Conservation (phyloP, 169 alveolate species). For the Eimeria praecox region DNA sequence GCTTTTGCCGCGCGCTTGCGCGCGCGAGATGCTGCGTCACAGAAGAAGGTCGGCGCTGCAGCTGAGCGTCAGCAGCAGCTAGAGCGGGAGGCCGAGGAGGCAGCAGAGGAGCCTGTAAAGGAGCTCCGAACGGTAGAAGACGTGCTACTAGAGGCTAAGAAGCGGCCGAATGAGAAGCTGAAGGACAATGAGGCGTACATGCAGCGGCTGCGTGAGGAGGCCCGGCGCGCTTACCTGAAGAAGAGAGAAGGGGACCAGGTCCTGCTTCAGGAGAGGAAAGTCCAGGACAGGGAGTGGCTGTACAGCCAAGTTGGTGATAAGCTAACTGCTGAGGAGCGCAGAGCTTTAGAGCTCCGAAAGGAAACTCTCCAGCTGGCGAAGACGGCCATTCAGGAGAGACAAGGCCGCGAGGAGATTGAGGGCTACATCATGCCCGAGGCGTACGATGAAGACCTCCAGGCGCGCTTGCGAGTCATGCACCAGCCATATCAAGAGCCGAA, state of each 20-base stretch:
- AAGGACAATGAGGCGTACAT: constrained; percentile 70
- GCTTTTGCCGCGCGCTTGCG: constrained; percentile 62
- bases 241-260: constrained; percentile 95
- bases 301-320: constrained; percentile 86
- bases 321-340: constrained; percentile 90
- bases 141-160: constrained; percentile 77
- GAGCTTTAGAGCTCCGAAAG: constrained; percentile 91
- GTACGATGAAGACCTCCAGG: constrained; percentile 81
- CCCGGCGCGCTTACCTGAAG: constrained; percentile 96
- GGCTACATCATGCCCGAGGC: constrained; percentile 83
- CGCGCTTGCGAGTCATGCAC: constrained; percentile 79
- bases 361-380: constrained; percentile 93
- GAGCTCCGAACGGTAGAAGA: constrained; percentile 55
- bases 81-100: constrained; percentile 55
- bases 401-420: constrained; percentile 71
- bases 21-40: constrained; percentile 63
- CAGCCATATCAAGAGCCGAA: constrained; percentile 78
- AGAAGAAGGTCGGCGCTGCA: constrained; percentile 52
- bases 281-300: constrained; percentile 93
- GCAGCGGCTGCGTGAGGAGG: constrained; percentile 83
- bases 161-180: constrained; percentile 78
- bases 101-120: constrained; percentile 16
- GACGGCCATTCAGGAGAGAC: constrained; percentile 91
- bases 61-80: constrained; percentile 57
- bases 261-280: constrained; percentile 95